A percentile compares a stretch with the other conserved stretches of the same genome.
These are phyloP conservation scores for Blyttiomyces sp. DNA, from an alignment of 371 early-diverging fungal species.

Conservation along the genomic window DNA sequence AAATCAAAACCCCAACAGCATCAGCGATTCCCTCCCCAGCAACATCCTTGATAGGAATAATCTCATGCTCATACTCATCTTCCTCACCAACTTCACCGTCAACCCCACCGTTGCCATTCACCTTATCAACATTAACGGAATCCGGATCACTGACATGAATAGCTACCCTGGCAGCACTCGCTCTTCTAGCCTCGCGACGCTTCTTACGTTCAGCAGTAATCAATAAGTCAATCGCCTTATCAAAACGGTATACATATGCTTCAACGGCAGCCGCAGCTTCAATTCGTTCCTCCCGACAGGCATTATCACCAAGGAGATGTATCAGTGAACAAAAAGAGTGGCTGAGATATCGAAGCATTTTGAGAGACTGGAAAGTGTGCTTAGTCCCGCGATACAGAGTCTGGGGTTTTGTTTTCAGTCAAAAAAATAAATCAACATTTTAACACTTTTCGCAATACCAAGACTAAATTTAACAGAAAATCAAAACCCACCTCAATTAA, in stretches of 20 bases:
- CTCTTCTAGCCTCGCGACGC: no score
- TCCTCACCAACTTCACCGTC: conserved; percentile 9
- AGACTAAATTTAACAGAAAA: no score
- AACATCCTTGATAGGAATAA: conserved; percentile 24
- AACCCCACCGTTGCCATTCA: no score
- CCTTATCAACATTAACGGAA: no score
- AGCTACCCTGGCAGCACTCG: no score
- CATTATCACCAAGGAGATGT: conserved; percentile 28
- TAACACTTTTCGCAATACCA: no score
- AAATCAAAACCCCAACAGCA: conserved; percentile 40
- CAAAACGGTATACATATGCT: conserved; percentile 33
- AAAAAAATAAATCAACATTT: no score
- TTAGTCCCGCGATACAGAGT: conserved; percentile 40
- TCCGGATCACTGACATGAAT: no score
- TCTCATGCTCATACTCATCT: background rate
- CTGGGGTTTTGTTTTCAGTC: no score
- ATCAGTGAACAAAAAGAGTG: conserved; percentile 36
- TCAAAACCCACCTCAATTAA: conserved; percentile 30
- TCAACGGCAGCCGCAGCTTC: conserved; percentile 31
- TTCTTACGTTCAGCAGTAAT: background rate
- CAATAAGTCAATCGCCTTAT: conserved; percentile 15
- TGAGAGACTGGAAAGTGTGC: conserved; percentile 44
- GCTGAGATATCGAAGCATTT: conserved; percentile 35
- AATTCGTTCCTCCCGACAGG: conserved; percentile 26
- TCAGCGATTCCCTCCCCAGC: conserved; percentile 40